Evolutionary conservation across 1,139 yeast species (phyloP), one percentile per base, ranked within the genome.

Genomic region (Sugiyamaella novakii): DNA sequence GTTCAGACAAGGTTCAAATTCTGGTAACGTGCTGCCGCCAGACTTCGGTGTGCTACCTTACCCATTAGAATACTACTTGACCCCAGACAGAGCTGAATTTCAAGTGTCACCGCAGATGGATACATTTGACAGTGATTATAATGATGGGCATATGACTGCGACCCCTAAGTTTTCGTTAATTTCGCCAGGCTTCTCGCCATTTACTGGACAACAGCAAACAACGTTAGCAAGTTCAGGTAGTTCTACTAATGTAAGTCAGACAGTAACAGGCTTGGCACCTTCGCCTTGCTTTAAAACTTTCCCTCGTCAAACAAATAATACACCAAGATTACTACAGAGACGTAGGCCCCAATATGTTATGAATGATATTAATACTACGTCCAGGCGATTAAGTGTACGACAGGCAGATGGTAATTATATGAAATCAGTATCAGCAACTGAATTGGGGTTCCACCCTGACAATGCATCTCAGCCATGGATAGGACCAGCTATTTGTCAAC

Each of bases 71-170:
- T 42, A 42, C 11, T 42, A 42, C 25, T 18, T 42, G 27, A 42
- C 40, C 18, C 39, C 46, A 11, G 46, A 33, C 18, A 39, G 22
- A 3, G 17, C 40, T 2, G 39, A 30, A 4, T 42, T 42, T 39
- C 47, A 47, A 38, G 34, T 42, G n/a, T 47, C 50, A 6, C 43
- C 46, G 18, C 49, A 39, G 11, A 14, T 24, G 22, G 52, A 49
- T 35, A 44, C 31, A 15, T 42, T 33, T 24, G 52, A 52, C 24
- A 48, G 49, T 37, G 53, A 52, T 18, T 49, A 42, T 34, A 41
- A 39, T 15, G 49, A 47, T 14, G 52, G 42, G 10, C 21, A 31
- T 21, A 15, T 39, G 25, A 40, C 41, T 11, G 22, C 43, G n/a
- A 51, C 52, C 3, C 54, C 54, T 5, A 47, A 42, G 24, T 51